Evolutionary conservation across 306 rosid genomes (phyloP), one percentile per base, ranked within the genome.

Genomic region (Glycyrrhiza uralensis): DNA sequence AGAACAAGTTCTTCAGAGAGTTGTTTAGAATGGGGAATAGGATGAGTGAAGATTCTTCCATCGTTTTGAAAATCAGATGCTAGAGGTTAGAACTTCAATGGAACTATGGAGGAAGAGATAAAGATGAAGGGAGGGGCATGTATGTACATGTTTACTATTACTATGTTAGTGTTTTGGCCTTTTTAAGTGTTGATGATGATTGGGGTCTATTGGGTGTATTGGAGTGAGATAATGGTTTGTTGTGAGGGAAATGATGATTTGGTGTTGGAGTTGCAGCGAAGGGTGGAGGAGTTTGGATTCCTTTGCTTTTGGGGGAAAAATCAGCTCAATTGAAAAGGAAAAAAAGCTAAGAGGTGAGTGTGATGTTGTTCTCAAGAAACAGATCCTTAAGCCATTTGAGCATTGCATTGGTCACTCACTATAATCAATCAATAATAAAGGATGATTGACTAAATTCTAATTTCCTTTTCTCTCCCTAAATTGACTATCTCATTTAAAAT

Each of bases 291-390:
- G 42, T 49, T 32, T 59, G 39, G 65, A 77, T 84, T 72, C 86
- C 76, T 75, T 71, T 50, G 81, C 82, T 76, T 81, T 85, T 46
- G 61, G 75, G n/a, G n/a, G n/a, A n/a, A 63, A 74, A 71, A 44
- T 62, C 30, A 42, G 51, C 19, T 39, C 44, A 67, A 62, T 33
- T 9, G 63, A 17, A 56, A 76, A 15, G 52, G 12, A 10, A 75
- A 66, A 17, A 56, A 79, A 63, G 81, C 2, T 47, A 12, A 20
- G 15, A 6, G 78, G 15, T 52, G 39, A 33, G 41, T 64, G 79
- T 64, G 79, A 50, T 42, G 44, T 32, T 47, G 76, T 6, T 36
- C 17, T 11, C 2, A 59, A 7, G 3, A 35, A 46, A 49, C 56
- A 7, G 10, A 30, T 23, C 30, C 22, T 51, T 19, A 30, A 54